Evolutionary conservation across 768 basidiomycete species (phyloP).

Genomic region (Tulasnella sp.): DNA sequence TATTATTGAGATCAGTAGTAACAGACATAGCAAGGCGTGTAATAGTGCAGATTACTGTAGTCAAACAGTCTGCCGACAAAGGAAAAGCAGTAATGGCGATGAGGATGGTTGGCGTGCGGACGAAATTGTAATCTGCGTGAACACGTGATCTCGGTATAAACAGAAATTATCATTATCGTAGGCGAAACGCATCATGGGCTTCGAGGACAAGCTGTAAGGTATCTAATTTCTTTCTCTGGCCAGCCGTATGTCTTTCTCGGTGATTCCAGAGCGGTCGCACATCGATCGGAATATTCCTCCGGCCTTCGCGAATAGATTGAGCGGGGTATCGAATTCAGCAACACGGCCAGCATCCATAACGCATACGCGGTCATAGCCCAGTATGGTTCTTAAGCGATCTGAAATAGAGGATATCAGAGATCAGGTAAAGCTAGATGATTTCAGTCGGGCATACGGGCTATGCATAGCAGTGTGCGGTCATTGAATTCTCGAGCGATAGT

Average conservation of each 20-base stretch:
- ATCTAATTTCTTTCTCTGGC: background rate
- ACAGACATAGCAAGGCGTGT: background rate
- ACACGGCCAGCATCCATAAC: conserved; percentile 14
- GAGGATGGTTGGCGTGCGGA: background rate
- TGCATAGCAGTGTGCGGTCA: conserved; percentile 76
- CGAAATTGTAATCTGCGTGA: background rate
- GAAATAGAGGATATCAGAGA: conserved; percentile 25
- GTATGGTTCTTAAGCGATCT: conserved; percentile 73
- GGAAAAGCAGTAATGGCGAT: background rate
- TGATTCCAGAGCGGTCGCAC: conserved; percentile 75
- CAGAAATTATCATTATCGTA: background rate
- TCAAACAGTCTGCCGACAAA: background rate
- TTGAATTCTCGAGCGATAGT: conserved; percentile 52
- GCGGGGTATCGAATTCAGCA: conserved; percentile 69
- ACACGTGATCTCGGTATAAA: background rate
- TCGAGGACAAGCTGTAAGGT: background rate
- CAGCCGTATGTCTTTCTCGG: conserved; percentile 50
- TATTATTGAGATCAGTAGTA: background rate
- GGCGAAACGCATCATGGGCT: background rate
- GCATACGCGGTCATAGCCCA: conserved; percentile 58
- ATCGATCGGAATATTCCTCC: conserved; percentile 72
- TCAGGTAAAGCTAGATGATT: conserved; percentile 25
- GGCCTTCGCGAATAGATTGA: conserved; percentile 41
- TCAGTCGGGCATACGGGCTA: conserved; percentile 44
- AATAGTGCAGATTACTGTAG: background rate